Evolutionary conservation across 2,329 filamentous ascomycete species (phyloP), one percentile per base, ranked within the genome.

Genomic region (Fusarium sp.): DNA sequence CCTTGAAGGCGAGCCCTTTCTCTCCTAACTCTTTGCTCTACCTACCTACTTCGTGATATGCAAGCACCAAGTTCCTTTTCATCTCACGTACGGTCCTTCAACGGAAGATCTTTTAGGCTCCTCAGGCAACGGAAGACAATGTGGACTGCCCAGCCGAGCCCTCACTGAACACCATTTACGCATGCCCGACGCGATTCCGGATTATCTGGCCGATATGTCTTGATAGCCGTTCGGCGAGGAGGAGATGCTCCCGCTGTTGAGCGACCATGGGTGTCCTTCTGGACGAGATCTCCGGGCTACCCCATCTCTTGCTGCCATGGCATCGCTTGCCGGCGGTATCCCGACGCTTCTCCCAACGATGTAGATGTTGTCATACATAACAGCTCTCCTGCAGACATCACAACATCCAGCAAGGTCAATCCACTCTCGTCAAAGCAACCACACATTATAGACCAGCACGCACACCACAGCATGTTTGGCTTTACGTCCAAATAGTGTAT

Each of bases 221-320:
- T 45, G 39, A 40, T 56, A 60, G 41, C 33, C 45, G 43, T 71
- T 66, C 50, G 54, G 60, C 59, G 46, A 66, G 52, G 68, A 36
- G 58, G 66, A 42, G 58, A 71, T 70, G 62, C 61, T 66, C 58
- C 69, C 64, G 66, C 63, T 66, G 59, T 46, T 72, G 67, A 64
- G 61, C 50, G 47, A 73, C 71, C 65, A 42, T 43, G 58, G 40
- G 33, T 55, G 52, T 52, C 58, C 55, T 56, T 63, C 61, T 60
- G 65, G 66, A 70, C 39, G 63, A 69, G 70, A 72, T 70, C 50
- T 63, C 59, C 57, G 59, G 45, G 39, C 62, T 63, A 62, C 50
- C 56, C 63, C 61, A 63, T 58, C 58, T 60, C 27, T 46, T 54
- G 43, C 49, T 63, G 51, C 42, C 60, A 63, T 53, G 62, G 49